Percentiles rank a stretch among this genome's conserved stretches.
Evolutionary conservation across 2,329 filamentous ascomycete species (phyloP).

Genomic region (Botryotinia globosa): DNA sequence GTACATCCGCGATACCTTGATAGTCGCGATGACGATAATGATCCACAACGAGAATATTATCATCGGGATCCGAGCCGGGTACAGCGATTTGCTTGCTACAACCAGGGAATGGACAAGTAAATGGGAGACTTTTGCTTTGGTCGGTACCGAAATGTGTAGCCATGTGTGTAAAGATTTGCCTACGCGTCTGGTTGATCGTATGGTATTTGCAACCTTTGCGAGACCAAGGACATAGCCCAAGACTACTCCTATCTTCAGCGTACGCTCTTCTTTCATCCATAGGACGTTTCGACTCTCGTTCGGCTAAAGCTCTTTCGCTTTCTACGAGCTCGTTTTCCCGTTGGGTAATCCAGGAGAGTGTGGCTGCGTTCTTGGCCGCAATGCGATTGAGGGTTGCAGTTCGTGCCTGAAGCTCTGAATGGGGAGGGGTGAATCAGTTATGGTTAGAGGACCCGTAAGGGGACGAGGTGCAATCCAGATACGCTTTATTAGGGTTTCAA

Average conservation of each 20-base stretch:
- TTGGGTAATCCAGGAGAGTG: not conserved
- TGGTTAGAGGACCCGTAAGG: not conserved
- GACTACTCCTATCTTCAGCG: not conserved
- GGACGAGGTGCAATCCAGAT: conserved; percentile 15
- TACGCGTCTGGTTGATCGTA: not conserved
- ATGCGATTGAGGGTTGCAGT: not conserved
- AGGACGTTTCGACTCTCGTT: not conserved
- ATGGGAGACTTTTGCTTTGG: not conserved
- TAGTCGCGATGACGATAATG: conserved; percentile 11
- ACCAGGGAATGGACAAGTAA: not conserved
- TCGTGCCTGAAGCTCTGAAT: conserved; percentile 9
- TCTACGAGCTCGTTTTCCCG: not conserved
- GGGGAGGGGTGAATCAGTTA: not conserved
- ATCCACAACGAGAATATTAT: not conserved
- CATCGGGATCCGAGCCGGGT: not conserved
- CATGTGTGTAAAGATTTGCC: not conserved
- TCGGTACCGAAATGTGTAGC: not conserved
- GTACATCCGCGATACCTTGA: not conserved
- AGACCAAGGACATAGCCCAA: not conserved
- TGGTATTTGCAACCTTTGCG: not conserved
- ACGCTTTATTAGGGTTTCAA: not conserved
- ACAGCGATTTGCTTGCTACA: not conserved
- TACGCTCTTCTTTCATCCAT: not conserved
- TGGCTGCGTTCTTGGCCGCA: conserved; percentile 13
- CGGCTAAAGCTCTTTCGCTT: not conserved